Evolutionary conservation across 2,329 filamentous ascomycete species (phyloP).

Genomic region (Beauveria scarabaeidicola): DNA sequence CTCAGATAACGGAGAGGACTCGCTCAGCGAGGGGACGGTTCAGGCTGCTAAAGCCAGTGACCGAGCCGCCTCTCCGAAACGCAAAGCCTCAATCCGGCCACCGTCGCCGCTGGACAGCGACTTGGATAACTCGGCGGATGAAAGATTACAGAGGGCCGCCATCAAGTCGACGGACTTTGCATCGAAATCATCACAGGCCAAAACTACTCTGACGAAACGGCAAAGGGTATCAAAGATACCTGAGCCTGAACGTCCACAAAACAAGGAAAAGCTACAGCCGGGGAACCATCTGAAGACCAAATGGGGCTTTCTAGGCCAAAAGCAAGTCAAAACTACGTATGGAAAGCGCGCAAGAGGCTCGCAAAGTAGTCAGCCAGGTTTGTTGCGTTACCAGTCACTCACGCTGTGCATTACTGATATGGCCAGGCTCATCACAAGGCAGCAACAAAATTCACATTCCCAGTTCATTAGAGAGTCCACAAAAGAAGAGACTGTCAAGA

Average conservation of each 20-base stretch:
- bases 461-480: conserved; percentile 5
- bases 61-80: background rate
- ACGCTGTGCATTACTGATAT: background rate
- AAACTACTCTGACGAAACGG: background rate
- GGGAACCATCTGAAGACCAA: conserved; percentile 17
- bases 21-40: background rate
- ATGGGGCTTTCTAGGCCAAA: conserved; percentile 18
- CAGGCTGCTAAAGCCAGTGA: conserved; percentile 1
- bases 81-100: background rate
- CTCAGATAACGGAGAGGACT: conserved; percentile 21
- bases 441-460: background rate
- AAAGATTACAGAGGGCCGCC: conserved; percentile 18
- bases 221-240: background rate
- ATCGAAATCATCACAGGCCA: background rate
- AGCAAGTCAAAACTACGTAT: conserved; percentile 19
- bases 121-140: conserved; percentile 21
- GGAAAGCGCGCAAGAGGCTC: conserved; percentile 16
- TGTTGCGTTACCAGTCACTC: background rate
- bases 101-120: conserved; percentile 2
- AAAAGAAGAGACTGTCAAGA: background rate
- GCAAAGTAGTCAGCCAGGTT: conserved; percentile 14
- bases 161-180: conserved; percentile 28
- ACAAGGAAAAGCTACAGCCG: conserved; percentile 12
- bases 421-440: conserved; percentile 5
- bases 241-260: background rate